These are phyloP conservation scores for Saccharum spontaneum DNA, from an alignment of 176 grass and related monocot species.

Conservation along the genomic window DNA sequence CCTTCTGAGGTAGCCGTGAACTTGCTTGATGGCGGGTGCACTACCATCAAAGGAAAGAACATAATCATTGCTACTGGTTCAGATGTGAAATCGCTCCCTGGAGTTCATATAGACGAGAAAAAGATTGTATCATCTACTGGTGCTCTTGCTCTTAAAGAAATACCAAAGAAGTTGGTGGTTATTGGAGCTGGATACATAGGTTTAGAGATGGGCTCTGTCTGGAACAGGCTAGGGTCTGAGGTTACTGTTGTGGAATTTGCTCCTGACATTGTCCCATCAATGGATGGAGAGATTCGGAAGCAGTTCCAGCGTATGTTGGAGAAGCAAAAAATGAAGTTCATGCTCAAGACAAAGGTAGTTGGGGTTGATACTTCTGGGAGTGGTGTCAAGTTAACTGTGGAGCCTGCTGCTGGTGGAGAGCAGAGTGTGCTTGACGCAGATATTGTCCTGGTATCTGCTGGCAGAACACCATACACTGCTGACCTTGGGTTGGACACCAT, in stretches of 20 bases:
- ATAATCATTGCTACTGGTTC: too few relatives aligned
- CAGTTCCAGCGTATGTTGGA: slow-evolving; percentile 98
- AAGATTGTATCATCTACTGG: slow-evolving; percentile 98
- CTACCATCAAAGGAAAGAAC: too few relatives aligned
- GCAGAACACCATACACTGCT: slow-evolving; percentile 74
- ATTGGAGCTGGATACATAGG: slow-evolving; percentile 98
- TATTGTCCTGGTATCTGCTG: slow-evolving; percentile 86
- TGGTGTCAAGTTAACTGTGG: slow-evolving; percentile 74
- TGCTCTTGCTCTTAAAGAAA: slow-evolving; percentile 63
- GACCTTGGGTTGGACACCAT: slow-evolving; percentile 73
- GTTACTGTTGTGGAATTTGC: slow-evolving; percentile 98
- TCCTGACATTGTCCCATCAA: slow-evolving; percentile 81
- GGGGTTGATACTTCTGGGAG: slow-evolving; percentile 74
- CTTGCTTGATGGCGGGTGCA: slow-evolving; percentile 25
- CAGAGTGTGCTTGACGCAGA: slow-evolving; percentile 84
- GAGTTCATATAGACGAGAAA: slow-evolving; percentile 89
- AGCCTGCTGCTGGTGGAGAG: slow-evolving; percentile 84
- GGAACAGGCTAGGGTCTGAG: slow-evolving; percentile 87
- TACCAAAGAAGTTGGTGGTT: slow-evolving; percentile 89
- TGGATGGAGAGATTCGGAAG: slow-evolving; percentile 94
- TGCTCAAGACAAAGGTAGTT: slow-evolving; percentile 90
- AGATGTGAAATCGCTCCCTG: slow-evolving; percentile 92
- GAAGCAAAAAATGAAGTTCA: slow-evolving; percentile 99
- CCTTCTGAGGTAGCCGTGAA: slow-evolving; percentile 89
- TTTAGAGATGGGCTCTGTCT: slow-evolving; percentile 98